Conservation (phyloP, 139 green algal genomes). For the Zygnema circumcarinatum region DNA sequence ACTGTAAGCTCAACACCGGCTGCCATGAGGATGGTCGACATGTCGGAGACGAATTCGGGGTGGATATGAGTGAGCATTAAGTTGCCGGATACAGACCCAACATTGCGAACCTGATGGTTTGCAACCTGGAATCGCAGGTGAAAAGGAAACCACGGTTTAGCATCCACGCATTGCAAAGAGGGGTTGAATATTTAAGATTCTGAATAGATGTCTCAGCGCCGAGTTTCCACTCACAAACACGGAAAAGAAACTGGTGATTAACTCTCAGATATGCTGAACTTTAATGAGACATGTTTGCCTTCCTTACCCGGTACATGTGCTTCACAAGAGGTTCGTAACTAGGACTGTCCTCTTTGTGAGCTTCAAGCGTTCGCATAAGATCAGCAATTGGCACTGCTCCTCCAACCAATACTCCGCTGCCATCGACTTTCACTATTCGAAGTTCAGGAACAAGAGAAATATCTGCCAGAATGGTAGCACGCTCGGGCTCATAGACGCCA, state of each 20-base stretch:
- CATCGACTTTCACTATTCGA: background rate
- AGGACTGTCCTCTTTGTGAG: background rate
- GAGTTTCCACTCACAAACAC: no score
- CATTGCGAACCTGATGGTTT: conserved; percentile 72
- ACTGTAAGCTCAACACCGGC: conserved; percentile 6
- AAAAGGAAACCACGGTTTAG: conserved; percentile 9
- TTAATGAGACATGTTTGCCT: no score
- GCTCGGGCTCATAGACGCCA: conserved; percentile 62
- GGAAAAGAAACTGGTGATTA: no score
- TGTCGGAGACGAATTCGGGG: conserved; percentile 48
- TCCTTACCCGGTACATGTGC: conserved; percentile 17
- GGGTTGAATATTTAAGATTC: no score
- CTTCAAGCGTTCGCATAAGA: conserved; percentile 41
- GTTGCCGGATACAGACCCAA: conserved; percentile 76
- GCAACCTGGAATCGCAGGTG: conserved; percentile 56
- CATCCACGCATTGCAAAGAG: no score
- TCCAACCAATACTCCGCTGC: conserved; percentile 44
- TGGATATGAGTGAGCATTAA: conserved; percentile 63
- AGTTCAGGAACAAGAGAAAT: conserved; percentile 3
- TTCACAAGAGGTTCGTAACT: conserved; percentile 21
- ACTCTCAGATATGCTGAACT: no score
- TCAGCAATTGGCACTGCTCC: conserved; percentile 59
- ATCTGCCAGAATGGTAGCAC: conserved; percentile 41
- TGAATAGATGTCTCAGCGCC: no score
- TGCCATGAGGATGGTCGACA: conserved; percentile 26